Evolutionary conservation across 148 eudicot species (phyloP), one percentile per base, ranked within the genome.

Genomic region (Vaccinium corymbosum): DNA sequence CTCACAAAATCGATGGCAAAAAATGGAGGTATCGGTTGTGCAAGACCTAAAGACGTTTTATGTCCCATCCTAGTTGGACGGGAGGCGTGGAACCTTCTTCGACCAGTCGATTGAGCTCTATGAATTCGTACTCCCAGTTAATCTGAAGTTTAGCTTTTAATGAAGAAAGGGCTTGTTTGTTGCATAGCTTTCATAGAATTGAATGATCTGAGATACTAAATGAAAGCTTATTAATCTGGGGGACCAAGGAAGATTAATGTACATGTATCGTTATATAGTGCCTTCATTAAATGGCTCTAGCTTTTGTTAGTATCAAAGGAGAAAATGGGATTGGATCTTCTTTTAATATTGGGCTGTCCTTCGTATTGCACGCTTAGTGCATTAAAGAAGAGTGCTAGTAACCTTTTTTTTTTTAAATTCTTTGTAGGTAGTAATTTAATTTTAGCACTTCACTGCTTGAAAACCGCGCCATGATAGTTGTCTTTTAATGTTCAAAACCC

Each of bases 1-100:
- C 19, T 57, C 62, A 57, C 62, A 57, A 57, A 57, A 16, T 56
- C 62, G 22, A 57, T 17, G 6, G 62, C 62, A 1, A 57, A 57
- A 56, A 17, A 5, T 57, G 7, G 62, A 57, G 20, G 20, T 16
- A 57, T 57, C 62, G 20, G n/a, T 17, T 4, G 62, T 32, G 78
- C 50, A 17, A 42, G 22, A 74, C 78, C 22, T 42, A 25, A 38
- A 74, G 78, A 42, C 78, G 2, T 74, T 38, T 42, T 73, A 42
- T 74, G 52, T 73, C 78, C 51, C 78, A 74, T 17, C 78, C 78
- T 74, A 74, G 78, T 42, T 17, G 25, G 50, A 19, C 4, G 22
- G 51, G 78, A 38, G 78, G 52, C 13, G 78, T 74, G 78, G 52
- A 12, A 74, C 25, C 12, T 42, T 46, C 25, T 20, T 46, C 55